Base-by-base conservation (phyloP, 352 stramenopile species). In the Globisporangium cystogenes region DNA sequence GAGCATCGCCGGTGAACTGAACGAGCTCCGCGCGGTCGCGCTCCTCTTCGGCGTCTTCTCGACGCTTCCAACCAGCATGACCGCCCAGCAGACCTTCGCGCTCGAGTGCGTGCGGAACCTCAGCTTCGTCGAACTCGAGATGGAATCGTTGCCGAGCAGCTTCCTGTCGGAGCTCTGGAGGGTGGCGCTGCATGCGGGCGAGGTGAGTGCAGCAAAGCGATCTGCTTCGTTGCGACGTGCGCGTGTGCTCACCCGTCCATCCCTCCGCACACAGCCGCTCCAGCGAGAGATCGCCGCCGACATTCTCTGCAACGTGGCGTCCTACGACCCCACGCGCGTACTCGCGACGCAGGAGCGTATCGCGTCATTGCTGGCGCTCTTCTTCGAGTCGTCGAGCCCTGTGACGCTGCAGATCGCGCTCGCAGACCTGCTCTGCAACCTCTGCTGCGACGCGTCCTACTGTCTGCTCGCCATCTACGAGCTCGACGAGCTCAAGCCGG, bases 391-490 rank as follows among this genome's bases (percentile, higher is more conserved):
- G 7, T 8, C 48, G 1, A 43, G 36, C 31, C 29, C 57, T 12
- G 18, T 44, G 4, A 71, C 67, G 24, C 53, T 74, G 7, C 63
- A 59, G 14, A 68, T 86, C 20, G 70, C 68, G 2, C 24, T 90
- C 18, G 57, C 65, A 0, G 81, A 92, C 48, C 31, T 92, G 26
- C 67, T 87, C 4, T 72, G 60, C 44, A 92, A 90, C 57, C 57
- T 92, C 8, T 70, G 67, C 23, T 62, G 59, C n/a, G 68, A 90
- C 29, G 44, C 80, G 7, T 51, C 60, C 0, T 62, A 60, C 5
- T 88, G 74, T 46, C 57, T 92, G 16, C 26, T 87, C 16, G 26
- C 84, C 11, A 75, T 90, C 37, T 92, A 82, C 62, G 72, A 84
- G 54, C 66, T 92, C 7, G 81, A 92, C 39, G 68, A 73, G 24